Evolutionary conservation across 2,329 filamentous ascomycete genomes (phyloP).

Genomic region (Chaetomium sp.): DNA sequence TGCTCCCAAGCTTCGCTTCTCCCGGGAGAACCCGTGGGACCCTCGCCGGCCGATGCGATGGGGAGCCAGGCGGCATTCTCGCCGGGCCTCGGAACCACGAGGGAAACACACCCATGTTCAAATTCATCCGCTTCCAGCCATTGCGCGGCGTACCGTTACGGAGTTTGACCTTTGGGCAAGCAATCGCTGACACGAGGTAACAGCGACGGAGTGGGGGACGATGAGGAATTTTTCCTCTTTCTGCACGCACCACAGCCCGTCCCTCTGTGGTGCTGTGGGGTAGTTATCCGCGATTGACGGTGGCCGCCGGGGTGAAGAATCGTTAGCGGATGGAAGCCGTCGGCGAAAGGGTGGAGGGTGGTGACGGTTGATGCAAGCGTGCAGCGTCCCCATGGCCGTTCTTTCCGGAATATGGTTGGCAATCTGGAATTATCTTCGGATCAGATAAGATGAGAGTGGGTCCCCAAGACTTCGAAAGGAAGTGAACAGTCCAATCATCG

Average conservation of each 20-base stretch:
- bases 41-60: not conserved
- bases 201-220: conserved; percentile 10
- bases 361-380: conserved; percentile 11
- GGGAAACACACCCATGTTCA: not conserved
- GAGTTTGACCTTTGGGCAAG: conserved; percentile 15
- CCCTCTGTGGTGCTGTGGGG: not conserved
- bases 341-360: not conserved
- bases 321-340: conserved; percentile 1
- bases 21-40: not conserved
- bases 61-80: not conserved
- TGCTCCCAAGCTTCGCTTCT: not conserved
- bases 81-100: not conserved
- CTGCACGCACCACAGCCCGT: not conserved
- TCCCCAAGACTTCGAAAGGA: conserved; percentile 3
- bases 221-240: conserved; percentile 16
- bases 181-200: conserved; percentile 18
- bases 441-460: conserved; percentile 44
- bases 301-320: not conserved
- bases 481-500: conserved; percentile 1
- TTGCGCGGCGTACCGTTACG: conserved; percentile 12
- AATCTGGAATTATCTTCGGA: conserved; percentile 46
- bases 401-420: conserved; percentile 19
- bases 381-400: conserved; percentile 6
- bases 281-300: not conserved
- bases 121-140: not conserved